Evolutionary conservation across 345 rosid species (phyloP).

Genomic region (Psidium guajava): DNA sequence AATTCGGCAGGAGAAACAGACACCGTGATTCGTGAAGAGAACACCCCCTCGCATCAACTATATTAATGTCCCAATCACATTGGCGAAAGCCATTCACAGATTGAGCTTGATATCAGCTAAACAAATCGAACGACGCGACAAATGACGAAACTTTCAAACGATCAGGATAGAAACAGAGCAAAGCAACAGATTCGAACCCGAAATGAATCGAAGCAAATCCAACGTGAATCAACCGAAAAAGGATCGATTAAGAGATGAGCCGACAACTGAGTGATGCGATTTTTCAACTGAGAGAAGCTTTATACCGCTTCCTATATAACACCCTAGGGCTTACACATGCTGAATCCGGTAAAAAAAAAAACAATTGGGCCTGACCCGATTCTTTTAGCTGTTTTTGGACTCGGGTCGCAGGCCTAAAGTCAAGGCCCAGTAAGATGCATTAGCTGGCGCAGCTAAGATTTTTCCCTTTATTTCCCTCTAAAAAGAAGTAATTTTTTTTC

Average conservation of each 20-base stretch:
- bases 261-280: too few species aligned
- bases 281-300: background rate
- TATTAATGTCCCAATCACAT: background rate
- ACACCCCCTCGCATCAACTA: background rate
- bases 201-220: background rate
- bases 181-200: background rate
- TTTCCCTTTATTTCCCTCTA: background rate
- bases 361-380: too few species aligned
- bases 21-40: background rate
- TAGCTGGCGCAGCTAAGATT: background rate
- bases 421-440: background rate
- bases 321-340: background rate
- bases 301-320: background rate
- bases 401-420: background rate
- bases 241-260: background rate
- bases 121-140: rapidly evolving
- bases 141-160: background rate
- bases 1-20: background rate
- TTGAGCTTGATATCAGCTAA: rapidly evolving
- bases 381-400: background rate
- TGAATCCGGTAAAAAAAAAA: background rate
- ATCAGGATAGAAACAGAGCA: background rate
- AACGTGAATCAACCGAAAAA: background rate
- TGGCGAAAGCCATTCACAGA: rapidly evolving
- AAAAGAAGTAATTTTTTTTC: too few species aligned